Evolutionary conservation across 2,329 filamentous ascomycete genomes (phyloP).

Genomic region (Xylaria sp.): DNA sequence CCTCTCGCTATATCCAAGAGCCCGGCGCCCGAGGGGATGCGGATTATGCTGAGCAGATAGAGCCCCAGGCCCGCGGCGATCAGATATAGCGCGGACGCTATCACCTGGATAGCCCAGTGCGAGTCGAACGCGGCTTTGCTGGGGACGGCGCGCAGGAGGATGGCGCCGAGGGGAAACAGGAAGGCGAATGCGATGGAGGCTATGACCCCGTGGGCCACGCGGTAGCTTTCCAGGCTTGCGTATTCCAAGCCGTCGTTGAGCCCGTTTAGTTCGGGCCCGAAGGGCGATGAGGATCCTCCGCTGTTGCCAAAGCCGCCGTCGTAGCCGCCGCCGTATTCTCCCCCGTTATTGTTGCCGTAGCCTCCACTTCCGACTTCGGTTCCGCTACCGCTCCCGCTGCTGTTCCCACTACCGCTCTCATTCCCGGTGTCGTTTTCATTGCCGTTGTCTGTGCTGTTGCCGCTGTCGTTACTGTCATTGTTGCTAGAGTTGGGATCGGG

Average conservation of each 20-base stretch:
- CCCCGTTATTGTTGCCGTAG: neutral
- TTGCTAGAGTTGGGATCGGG: slow-evolving; percentile 7
- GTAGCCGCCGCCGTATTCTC: neutral
- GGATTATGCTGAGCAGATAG: slow-evolving; percentile 51
- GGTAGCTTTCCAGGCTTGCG: slow-evolving; percentile 44
- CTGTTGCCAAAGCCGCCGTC: neutral
- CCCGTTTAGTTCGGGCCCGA: neutral
- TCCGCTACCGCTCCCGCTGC: neutral
- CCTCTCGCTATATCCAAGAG: slow-evolving; percentile 46
- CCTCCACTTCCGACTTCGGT: neutral
- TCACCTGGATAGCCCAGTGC: slow-evolving; percentile 54
- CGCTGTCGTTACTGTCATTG: neutral
- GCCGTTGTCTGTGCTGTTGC: neutral
- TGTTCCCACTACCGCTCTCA: neutral
- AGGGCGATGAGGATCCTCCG: neutral
- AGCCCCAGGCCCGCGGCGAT: slow-evolving; percentile 56
- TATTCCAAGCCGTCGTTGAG: slow-evolving; percentile 44
- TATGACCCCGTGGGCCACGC: slow-evolving; percentile 55
- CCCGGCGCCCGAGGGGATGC: slow-evolving; percentile 40
- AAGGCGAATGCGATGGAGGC: slow-evolving; percentile 54
- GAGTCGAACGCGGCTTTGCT: slow-evolving; percentile 51
- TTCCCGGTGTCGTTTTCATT: neutral
- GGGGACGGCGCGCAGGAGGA: slow-evolving; percentile 54
- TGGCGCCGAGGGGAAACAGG: slow-evolving; percentile 57
- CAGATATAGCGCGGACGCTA: slow-evolving; percentile 52